These are phyloP conservation scores for Neospermospora avenae DNA, from an alignment of 2,329 filamentous ascomycete species.

Conservation along the genomic window DNA sequence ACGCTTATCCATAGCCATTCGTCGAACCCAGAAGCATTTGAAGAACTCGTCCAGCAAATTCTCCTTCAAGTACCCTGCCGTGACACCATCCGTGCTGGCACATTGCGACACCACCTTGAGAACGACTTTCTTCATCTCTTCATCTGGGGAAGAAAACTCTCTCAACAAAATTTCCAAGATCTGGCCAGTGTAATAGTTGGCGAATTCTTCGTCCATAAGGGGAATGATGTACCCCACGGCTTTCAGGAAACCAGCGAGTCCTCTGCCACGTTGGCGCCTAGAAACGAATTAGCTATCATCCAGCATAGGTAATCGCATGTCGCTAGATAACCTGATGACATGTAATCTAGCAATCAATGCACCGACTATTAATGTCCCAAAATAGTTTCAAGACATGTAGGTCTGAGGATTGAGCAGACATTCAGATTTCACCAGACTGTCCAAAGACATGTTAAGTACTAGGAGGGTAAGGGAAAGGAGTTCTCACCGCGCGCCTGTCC, in stretches of 20 bases:
- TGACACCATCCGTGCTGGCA: conserved; percentile 90
- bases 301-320: too few relatives aligned
- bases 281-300: conserved; percentile 38
- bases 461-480: background rate
- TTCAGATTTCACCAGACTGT: too few relatives aligned
- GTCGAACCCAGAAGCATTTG: conserved; percentile 96
- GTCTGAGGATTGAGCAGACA: too few relatives aligned
- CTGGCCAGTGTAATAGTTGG: conserved; percentile 97
- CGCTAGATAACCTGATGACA: too few relatives aligned
- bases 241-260: conserved; percentile 92
- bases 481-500: conserved; percentile 66
- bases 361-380: too few relatives aligned
- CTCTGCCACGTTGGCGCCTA: conserved; percentile 93
- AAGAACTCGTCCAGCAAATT: conserved; percentile 95
- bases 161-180: conserved; percentile 98
- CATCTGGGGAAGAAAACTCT: conserved; percentile 94
- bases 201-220: conserved; percentile 98
- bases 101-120: conserved; percentile 97
- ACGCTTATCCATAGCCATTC: conserved; percentile 95
- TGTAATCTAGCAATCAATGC: too few relatives aligned
- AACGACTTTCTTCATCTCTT: conserved; percentile 99
- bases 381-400: too few relatives aligned
- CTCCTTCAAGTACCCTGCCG: conserved; percentile 90
- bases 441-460: background rate
- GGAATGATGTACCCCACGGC: conserved; percentile 98